Base-by-base conservation (phyloP, 31 red algal species). In the Bonnemaisonia californica region DNA sequence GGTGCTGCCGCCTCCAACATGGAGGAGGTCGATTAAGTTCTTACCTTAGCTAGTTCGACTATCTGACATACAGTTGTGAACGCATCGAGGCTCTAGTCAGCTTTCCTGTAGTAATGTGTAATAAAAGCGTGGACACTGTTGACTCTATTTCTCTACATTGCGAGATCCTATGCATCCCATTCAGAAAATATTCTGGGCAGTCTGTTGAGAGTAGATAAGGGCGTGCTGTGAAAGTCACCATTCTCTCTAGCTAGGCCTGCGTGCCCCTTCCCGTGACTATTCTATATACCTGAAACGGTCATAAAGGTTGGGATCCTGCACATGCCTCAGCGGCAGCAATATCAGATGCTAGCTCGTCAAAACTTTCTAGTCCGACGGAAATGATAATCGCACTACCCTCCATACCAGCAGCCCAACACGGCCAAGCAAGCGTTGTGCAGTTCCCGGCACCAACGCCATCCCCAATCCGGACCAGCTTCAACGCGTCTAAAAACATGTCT, bases 1-100 rank as follows among this genome's bases (percentile, higher is more conserved):
- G 91, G 78, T 29, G 84, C 83, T 64, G 83, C 68, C 1, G 84
- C 83, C 24, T 84, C 83, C 1, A 83, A 83, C 83, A 94, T 94
- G 91, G 91, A 94, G 71, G 78, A 88, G 71, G 91, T 94, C 8
- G 87, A 90, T 68, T 89, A 82, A 82, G 16, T 16, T 16, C 12
- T 12, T 55, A 55, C 23, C 23, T 9, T 63, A 63, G 60, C 5
- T 33, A 63, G 60, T 22, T 63, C 23, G n/a, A 7, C 45, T 51
- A n/a, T 51, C 45, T 51, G 45, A 51, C 45, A 51, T 51, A 11
- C 45, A 11, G 16, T 51, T 51, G 45, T 51, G 45, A 7, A 51
- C 45, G 16, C 45, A 51, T n/a, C n/a, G 45, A 51, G 7, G 45
- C 45, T 51, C 45, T 51, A 16, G 7, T 16, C 7, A 51, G 9